Conservation (phyloP, 192 early-diverging fungal species). For the Kickxella alabastrina region DNA sequence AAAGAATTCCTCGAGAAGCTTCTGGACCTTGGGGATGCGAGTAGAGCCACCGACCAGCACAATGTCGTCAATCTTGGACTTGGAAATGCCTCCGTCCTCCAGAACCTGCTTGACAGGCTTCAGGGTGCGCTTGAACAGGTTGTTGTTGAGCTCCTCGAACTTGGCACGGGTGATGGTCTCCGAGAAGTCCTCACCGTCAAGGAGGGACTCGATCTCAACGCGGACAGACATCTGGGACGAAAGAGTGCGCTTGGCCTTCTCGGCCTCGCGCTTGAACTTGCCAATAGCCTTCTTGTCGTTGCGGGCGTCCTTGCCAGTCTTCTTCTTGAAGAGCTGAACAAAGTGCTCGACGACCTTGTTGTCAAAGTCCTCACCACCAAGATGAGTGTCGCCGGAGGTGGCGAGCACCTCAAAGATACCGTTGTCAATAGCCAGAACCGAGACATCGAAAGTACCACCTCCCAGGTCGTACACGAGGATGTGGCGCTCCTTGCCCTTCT, state of each 20-base stretch:
- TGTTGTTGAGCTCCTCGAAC: constrained; percentile 93
- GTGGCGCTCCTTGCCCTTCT: constrained; percentile 82
- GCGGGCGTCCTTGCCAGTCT: constrained; percentile 74
- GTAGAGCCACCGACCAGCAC: constrained; percentile 98
- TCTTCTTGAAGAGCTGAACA: constrained; percentile 89
- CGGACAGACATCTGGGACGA: constrained; percentile 91
- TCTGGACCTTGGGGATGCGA: constrained; percentile 95
- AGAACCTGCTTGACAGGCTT: constrained; percentile 92
- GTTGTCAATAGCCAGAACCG: constrained; percentile 88
- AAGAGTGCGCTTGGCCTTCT: constrained; percentile 95
- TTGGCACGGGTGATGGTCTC: constrained; percentile 94
- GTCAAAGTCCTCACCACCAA: constrained; percentile 98
- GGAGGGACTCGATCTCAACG: constrained; percentile 90
- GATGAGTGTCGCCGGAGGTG: constrained; percentile 94
- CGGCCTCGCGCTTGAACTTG: constrained; percentile 93
- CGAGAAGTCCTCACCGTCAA: constrained; percentile 84
- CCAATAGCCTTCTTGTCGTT: constrained; percentile 88
- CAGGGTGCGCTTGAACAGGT: constrained; percentile 89
- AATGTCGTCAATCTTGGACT: constrained; percentile 90
- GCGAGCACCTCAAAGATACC: constrained; percentile 96
- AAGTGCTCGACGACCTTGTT: constrained; percentile 92
- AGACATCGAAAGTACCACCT: too few relatives aligned
- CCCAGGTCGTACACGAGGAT: constrained; percentile 96
- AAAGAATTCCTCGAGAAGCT: constrained; percentile 91
- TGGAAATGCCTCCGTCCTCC: constrained; percentile 82